Base-by-base conservation (phyloP, 139 green algal species). In the Micromonas pusilla region DNA sequence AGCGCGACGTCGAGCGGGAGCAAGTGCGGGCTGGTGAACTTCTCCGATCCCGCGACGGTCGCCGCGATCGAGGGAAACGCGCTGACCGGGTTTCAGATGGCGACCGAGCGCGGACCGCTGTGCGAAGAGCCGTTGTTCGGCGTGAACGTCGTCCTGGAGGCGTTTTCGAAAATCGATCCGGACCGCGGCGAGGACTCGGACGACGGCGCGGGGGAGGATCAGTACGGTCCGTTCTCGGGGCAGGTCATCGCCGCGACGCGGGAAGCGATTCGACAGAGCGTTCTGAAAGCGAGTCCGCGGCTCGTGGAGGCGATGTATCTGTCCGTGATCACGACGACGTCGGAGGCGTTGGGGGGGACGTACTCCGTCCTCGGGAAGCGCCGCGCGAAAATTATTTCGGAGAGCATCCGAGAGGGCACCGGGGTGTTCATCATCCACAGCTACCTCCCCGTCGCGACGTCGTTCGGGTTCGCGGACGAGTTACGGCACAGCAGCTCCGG, bases 91-190 rank as follows among this genome's bases (percentile, higher is more conserved):
- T 99, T 98, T 79, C 90, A 97, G 82, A 66, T 97, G 60, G 94
- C 96, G 0, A 83, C 87, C 13, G 82, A 84, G 2, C 88, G 85
- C 34, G 95, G 95, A 2, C 95, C 95, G 2, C 83, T 99, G 79
- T 99, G 95, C 79, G 93, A 98, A 53, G 95, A 99, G 85, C 90
- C 93, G 25, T 80, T 99, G 79, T 97, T 90, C 89, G 94, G 93
- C 1, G 84, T 97, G 3, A 86, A 82, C 0, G 90, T 98, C 34
- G 82, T 91, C 67, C 81, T 96, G 53, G 84, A 92, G n/a, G 86
- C 83, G 31, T 67, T 26, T 63, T 86, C 33, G 21, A 57, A 76
- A 53, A 21, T 74, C 2, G 64, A 80, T 52, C 45, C 53, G 52
- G 6, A 39, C 33, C 45, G 54, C n/a, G 37, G 80, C 93, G 88